phyloP scores from a whole-genome alignment of 805 yeast genomes.

The Candida namnaoensis region DNA sequence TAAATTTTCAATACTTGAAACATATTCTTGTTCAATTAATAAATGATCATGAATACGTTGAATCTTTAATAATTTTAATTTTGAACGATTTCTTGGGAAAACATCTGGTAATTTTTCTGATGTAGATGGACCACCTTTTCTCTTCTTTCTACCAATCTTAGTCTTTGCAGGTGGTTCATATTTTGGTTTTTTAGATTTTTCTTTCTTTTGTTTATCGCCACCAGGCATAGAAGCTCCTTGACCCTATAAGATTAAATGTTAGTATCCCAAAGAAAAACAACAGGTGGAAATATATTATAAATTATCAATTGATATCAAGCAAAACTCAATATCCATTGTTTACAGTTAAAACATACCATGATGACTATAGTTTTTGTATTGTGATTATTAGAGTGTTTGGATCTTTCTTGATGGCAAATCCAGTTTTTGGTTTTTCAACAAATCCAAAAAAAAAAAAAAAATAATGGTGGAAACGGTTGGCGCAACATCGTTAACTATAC shows the following conservation, averaged over 20 bases:
- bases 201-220: conserved; percentile 45
- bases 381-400: background rate
- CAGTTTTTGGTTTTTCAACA: background rate
- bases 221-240: conserved; percentile 45
- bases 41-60: conserved; percentile 96
- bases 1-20: conserved; percentile 86
- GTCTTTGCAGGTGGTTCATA: conserved; percentile 98
- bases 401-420: background rate
- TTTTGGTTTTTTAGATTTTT: conserved; percentile 83
- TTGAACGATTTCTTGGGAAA: conserved; percentile 89
- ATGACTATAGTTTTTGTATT: background rate
- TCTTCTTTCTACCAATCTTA: conserved; percentile 84
- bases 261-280: background rate
- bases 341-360: conserved; percentile 1
- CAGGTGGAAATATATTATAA: background rate
- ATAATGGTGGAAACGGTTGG: background rate
- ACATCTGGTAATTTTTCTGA: conserved; percentile 80
- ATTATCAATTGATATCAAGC: too few relatives aligned
- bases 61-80: conserved; percentile 80
- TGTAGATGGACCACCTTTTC: conserved; percentile 84
- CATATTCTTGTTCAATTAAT: conserved; percentile 91
- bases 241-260: conserved; percentile 24
- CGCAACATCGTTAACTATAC: background rate
- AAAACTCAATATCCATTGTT: too few relatives aligned
- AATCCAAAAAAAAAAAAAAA: background rate